phyloP scores from a whole-genome alignment of 1,139 yeast genomes.

The Barnettozyma hawaiiensis region DNA sequence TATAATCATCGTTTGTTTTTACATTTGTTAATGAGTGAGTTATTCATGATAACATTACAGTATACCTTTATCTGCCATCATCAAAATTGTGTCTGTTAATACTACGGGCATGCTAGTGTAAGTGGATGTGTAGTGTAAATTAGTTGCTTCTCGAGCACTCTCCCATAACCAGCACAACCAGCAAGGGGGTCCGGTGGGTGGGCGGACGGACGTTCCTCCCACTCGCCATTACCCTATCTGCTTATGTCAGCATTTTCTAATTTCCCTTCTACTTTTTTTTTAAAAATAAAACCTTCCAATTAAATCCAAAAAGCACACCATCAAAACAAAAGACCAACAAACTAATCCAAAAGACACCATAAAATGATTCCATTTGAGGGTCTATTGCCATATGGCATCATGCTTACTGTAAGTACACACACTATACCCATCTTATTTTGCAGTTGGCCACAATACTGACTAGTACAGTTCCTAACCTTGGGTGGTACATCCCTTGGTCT shows the following conservation, averaged over 20 bases:
- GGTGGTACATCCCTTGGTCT: slow-evolving; percentile 48
- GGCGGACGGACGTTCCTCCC: too few species aligned
- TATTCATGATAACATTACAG: slow-evolving; percentile 9
- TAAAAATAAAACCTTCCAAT: neutral
- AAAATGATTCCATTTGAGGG: slow-evolving; percentile 71
- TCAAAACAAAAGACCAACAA: neutral
- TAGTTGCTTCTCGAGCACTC: too few species aligned
- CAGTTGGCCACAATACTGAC: neutral
- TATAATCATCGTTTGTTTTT: slow-evolving; percentile 8
- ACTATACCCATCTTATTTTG: neutral
- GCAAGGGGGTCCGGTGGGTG: too few species aligned
- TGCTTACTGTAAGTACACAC: slow-evolving; percentile 42
- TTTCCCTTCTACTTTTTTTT: too few species aligned
- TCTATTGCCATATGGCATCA: slow-evolving; percentile 58
- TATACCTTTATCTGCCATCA: slow-evolving; percentile 14
- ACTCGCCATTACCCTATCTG: neutral
- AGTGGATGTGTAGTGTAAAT: neutral
- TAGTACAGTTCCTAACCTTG: slow-evolving; percentile 37
- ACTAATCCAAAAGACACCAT: slow-evolving; percentile 1
- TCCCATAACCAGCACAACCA: too few species aligned
- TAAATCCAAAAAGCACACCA: too few species aligned
- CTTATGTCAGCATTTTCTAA: neutral
- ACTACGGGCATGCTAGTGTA: slow-evolving; percentile 5
- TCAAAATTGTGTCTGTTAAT: slow-evolving; percentile 12
- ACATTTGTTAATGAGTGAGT: slow-evolving; percentile 12